Base-by-base conservation (phyloP, 73 alveolate species). In the Paraurostyla sp. region DNA sequence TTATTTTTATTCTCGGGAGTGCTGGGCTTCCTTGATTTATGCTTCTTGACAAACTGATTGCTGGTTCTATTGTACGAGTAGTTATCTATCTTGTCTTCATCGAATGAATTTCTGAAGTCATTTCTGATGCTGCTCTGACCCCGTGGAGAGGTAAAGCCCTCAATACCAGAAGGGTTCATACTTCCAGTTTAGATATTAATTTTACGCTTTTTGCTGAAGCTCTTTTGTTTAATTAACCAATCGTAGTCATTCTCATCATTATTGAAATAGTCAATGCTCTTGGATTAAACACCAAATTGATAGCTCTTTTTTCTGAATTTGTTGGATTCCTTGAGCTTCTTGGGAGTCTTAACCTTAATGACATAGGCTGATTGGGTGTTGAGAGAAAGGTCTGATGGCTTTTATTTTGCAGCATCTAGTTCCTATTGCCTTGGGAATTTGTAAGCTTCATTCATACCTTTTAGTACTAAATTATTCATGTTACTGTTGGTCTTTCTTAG, bases 1-100 rank as follows among this genome's bases (percentile, higher is more conserved):
- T 38, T 65, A 6, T 65, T 65, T 32, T 60, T 60, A 30, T 65
- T 65, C 35, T 65, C 82, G 18, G 82, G 82, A 35, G 82, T 65
- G 25, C 82, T 65, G 4, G 82, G 82, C 36, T 65, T 65, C 11
- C 82, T 32, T 35, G 35, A 38, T 16, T 25, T 25, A 1, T 18
- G 22, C 57, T 9, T 45, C 57, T 45, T 45, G 18, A 13, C 18
- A 45, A 45, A 13, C 18, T 45, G 23, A 18, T 20, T 65, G 58
- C 82, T 65, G 6, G 7, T 2, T 65, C 82, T 32, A 30, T 65
- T 65, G 18, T 32, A n/a, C 49, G 49, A 25, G 25, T 7, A 4
- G 32, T 65, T 18, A 30, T 65, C 46, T 13, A 13, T 16, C 25
- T 38, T 65, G 18, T 65, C 82, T 13, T 65, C 82, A 65, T 65